Evolutionary conservation across 257 asterid species (phyloP).

Genomic region (Eucommia ulmoides): DNA sequence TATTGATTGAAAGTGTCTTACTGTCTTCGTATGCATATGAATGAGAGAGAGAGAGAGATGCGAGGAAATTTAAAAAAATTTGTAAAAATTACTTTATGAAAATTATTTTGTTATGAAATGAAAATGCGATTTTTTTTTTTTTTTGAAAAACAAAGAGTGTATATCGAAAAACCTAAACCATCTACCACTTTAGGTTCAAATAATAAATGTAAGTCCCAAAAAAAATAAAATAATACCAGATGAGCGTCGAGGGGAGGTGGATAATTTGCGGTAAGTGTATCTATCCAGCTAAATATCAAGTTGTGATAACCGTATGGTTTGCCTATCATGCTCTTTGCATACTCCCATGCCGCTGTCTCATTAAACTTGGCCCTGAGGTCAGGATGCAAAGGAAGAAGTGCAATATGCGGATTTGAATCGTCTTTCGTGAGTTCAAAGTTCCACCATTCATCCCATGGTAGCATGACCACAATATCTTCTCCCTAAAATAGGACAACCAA

Average conservation of each 20-base stretch:
- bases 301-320: constrained; percentile 84
- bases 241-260: constrained; percentile 84
- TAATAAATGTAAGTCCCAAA: too few species aligned
- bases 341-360: constrained; percentile 85
- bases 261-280: constrained; percentile 61
- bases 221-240: constrained; percentile 49
- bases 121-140: too few species aligned
- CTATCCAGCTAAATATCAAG: constrained; percentile 93
- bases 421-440: constrained; percentile 67
- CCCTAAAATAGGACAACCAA: too few species aligned
- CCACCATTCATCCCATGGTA: constrained; percentile 99
- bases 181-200: too few species aligned
- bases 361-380: constrained; percentile 74
- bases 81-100: too few species aligned
- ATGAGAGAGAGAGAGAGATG: too few species aligned
- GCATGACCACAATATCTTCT: constrained; percentile 50
- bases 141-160: too few species aligned
- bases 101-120: too few species aligned
- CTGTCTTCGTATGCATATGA: too few species aligned
- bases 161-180: too few species aligned
- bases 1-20: too few species aligned
- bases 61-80: too few species aligned
- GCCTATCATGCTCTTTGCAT: constrained; percentile 75
- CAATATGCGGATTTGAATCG: constrained; percentile 74
- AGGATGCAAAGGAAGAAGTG: constrained; percentile 72